Evolutionary conservation across 345 rosid genomes (phyloP).

Genomic region (sweet orange (Citrus sinensis)): DNA sequence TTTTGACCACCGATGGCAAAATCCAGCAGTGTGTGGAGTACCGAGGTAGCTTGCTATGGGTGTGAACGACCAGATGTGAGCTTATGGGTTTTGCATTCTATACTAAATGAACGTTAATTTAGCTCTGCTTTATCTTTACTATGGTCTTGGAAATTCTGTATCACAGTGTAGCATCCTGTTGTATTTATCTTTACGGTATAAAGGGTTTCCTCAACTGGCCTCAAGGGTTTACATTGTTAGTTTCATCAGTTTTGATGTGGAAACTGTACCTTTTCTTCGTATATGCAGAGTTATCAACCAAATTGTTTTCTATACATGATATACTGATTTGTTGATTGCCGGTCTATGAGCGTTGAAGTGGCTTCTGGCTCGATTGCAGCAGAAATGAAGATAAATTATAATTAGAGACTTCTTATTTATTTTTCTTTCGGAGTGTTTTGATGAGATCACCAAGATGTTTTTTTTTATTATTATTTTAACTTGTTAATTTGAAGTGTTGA

Average conservation of each 20-base stretch:
- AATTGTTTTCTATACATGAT: background rate
- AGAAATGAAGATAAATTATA: background rate
- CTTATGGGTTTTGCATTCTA: background rate
- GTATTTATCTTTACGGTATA: background rate
- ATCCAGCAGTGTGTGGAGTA: slow-evolving; percentile 52
- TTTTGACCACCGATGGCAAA: slow-evolving; percentile 50
- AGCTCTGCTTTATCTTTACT: background rate
- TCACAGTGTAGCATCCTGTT: background rate
- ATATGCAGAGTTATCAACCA: background rate
- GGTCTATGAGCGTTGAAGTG: background rate
- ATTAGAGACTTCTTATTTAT: too few relatives aligned
- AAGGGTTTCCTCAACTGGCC: background rate
- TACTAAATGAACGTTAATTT: slow-evolving; percentile 1
- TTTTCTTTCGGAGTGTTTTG: too few relatives aligned
- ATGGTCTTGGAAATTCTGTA: background rate
- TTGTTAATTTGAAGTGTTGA: background rate
- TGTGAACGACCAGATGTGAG: slow-evolving; percentile 25
- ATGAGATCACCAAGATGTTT: too few relatives aligned
- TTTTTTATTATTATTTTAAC: too few relatives aligned
- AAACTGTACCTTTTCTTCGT: background rate
- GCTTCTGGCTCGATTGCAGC: background rate
- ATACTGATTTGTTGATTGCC: background rate
- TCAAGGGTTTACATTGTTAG: background rate
- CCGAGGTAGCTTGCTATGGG: slow-evolving; percentile 52
- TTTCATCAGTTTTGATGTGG: background rate